Conservation (phyloP, 2,329 filamentous ascomycete species). For the Pseudopithomyces chartarum region DNA sequence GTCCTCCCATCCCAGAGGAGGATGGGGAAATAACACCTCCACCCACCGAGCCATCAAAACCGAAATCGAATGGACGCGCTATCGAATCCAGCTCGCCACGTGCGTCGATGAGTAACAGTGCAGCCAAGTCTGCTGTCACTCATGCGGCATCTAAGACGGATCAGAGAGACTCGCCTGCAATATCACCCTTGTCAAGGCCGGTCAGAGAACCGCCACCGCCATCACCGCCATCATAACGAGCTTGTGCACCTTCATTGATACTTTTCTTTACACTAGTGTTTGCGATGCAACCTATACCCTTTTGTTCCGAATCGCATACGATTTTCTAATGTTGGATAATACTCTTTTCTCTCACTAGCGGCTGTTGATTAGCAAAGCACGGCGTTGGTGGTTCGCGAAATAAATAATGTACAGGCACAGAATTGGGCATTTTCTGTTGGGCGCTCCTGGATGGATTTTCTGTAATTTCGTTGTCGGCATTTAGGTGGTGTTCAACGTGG, state of each 20-base stretch:
- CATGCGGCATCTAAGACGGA: neutral
- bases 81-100: neutral
- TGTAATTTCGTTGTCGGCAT: neutral
- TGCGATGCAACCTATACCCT: conserved; percentile 1
- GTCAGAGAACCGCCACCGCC: neutral
- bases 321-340: conserved; percentile 3
- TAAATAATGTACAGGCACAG: neutral
- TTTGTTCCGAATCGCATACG: neutral
- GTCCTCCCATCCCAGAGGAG: conserved; percentile 80
- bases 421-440: neutral
- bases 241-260: neutral
- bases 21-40: conserved; percentile 35
- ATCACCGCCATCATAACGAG: neutral
- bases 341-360: conserved; percentile 2
- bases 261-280: neutral
- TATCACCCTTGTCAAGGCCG: conserved; percentile 8
- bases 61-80: neutral
- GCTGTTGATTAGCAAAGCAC: conserved; percentile 10
- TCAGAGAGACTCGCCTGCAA: conserved; percentile 1
- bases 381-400: conserved; percentile 13
- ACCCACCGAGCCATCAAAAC: neutral
- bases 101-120: neutral
- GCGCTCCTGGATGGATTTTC: neutral
- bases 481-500: neutral
- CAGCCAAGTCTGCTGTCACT: neutral